Base-by-base conservation (phyloP, 2,329 filamentous ascomycete species). In the Fusarium pseudonygamai region DNA sequence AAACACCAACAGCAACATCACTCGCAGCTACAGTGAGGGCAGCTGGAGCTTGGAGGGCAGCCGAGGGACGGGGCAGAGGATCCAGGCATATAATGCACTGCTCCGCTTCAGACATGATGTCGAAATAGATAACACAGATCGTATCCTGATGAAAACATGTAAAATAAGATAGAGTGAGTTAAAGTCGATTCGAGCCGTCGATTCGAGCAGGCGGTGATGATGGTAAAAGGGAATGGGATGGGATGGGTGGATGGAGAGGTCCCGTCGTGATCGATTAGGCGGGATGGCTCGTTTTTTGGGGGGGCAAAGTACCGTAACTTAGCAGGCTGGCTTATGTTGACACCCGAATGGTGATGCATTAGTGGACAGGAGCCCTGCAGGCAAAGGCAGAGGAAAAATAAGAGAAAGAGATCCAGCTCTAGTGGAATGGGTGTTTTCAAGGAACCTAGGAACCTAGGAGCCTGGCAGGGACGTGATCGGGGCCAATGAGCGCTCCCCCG, bases 51-150 rank as follows among this genome's bases (percentile, higher is more conserved):
- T 69, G 65, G 55, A 67, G 52, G 52, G 58, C 47, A 47, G 72
- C 73, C 74, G 79, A 81, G 75, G 80, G 79, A 70, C 76, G 79
- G 72, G 83, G 83, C 66, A 92, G 84, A 79, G 87, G 87, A 79
- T 92, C 90, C 80, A 92, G 86, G 86, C 90, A 92, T 83, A 92
- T 89, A 82, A 92, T 92, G 84, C 90, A 92, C 85, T 91, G 89
- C 83, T 92, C 90, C 84, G 89, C 82, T 78, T 85, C 83, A 84
- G 83, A 84, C 84, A 85, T 84, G 82, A 81, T 83, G 80, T 80
- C 83, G 83, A 81, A 82, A 80, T 78, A 77, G 80, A 80, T 79
- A 80, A 75, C 77, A 77, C 67, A 80, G 77, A 69, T 73, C 75
- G 71, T 75, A 72, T 76, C 71, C 79, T 83, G 82, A 82, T 81